Conservation (phyloP, 2,329 filamentous ascomycete genomes). For the Xylaria sp. region DNA sequence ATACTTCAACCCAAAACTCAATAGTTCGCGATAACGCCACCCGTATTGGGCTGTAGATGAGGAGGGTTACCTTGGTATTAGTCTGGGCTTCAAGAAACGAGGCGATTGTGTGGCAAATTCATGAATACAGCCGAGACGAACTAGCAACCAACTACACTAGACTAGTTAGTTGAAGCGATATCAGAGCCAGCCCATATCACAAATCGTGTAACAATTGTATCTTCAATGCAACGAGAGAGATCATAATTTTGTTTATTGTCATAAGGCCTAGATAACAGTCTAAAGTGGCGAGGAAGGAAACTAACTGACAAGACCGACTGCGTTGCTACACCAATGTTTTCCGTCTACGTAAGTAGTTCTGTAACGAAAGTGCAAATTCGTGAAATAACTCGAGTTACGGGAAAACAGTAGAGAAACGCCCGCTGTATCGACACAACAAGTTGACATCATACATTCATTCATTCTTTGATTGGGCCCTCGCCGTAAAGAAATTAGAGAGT, state of each 20-base stretch:
- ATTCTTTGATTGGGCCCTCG: background rate
- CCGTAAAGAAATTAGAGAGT: background rate
- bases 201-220: too few species aligned
- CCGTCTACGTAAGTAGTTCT: background rate
- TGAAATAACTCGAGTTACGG: background rate
- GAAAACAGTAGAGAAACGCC: background rate
- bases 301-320: background rate
- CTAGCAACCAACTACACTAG: background rate
- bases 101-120: slow-evolving; percentile 10
- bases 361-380: background rate
- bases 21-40: background rate
- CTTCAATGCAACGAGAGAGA: background rate
- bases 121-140: background rate
- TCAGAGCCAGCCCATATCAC: background rate
- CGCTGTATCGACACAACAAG: background rate
- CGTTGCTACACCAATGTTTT: background rate
- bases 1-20: background rate
- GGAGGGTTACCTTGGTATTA: background rate
- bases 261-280: background rate
- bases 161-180: background rate
- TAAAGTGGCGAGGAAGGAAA: background rate
- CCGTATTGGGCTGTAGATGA: background rate
- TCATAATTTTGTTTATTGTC: background rate
- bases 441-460: background rate
- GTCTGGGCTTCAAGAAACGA: slow-evolving; percentile 4